phyloP scores from a whole-genome alignment of 2,329 filamentous ascomycete species.

The Lachnellula arida region DNA sequence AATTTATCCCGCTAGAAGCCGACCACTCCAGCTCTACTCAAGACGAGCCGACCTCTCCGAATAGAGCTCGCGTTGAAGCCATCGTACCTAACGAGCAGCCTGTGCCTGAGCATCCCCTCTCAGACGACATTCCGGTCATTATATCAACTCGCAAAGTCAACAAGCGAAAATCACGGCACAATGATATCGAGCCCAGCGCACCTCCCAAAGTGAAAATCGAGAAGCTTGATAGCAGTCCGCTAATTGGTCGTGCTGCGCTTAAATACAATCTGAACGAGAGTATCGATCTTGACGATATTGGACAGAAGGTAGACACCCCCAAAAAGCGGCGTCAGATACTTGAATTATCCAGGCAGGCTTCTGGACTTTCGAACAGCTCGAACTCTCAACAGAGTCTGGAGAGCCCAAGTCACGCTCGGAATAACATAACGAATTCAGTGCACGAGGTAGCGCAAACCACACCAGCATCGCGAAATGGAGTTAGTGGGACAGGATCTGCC shows the following conservation, averaged over 20 bases:
- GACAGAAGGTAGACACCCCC: slow-evolving; percentile 31
- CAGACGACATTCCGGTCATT: slow-evolving; percentile 22
- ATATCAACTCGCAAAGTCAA: slow-evolving; percentile 22
- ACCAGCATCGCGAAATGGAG: neutral
- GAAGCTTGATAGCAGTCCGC: slow-evolving; percentile 26
- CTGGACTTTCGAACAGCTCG: slow-evolving; percentile 1
- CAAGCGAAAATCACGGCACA: slow-evolving; percentile 23
- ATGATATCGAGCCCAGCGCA: slow-evolving; percentile 4
- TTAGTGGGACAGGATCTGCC: slow-evolving; percentile 7
- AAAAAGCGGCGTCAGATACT: slow-evolving; percentile 26
- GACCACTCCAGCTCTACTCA: slow-evolving; percentile 27
- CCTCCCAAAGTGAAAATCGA: slow-evolving; percentile 27
- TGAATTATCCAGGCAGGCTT: slow-evolving; percentile 6
- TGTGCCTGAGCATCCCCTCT: neutral
- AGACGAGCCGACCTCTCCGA: slow-evolving; percentile 8
- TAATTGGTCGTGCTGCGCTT: slow-evolving; percentile 17
- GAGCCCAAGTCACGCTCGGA: neutral
- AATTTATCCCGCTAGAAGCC: slow-evolving; percentile 11
- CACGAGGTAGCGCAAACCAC: neutral
- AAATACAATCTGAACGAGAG: slow-evolving; percentile 22
- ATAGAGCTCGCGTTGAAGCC: neutral
- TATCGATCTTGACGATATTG: slow-evolving; percentile 35
- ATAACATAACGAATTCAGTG: neutral
- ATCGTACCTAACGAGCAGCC: neutral
- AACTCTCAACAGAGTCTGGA: neutral